phyloP scores from a whole-genome alignment of 2,329 filamentous ascomycete species.

The Pseudogymnoascus sp. region DNA sequence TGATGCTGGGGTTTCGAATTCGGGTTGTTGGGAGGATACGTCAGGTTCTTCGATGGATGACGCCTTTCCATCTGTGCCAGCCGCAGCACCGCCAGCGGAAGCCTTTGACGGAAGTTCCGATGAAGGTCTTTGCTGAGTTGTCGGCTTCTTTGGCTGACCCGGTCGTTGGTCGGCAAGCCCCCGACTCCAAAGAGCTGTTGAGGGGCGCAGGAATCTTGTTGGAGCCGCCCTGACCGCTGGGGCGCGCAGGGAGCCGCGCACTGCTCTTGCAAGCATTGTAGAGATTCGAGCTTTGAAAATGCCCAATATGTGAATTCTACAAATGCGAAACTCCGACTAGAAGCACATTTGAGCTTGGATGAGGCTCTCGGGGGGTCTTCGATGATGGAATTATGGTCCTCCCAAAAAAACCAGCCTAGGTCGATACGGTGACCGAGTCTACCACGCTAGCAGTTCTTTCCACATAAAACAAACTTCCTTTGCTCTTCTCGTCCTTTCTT shows the following conservation, averaged over 20 bases:
- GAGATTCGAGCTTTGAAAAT: conserved; percentile 8
- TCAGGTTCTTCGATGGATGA: conserved; percentile 17
- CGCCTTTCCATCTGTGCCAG: conserved; percentile 16
- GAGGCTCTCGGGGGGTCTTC: not conserved
- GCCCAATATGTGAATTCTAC: not conserved
- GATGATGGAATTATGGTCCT: conserved; percentile 10
- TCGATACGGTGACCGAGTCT: conserved; percentile 18
- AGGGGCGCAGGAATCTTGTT: conserved; percentile 27
- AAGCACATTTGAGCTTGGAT: conserved; percentile 10
- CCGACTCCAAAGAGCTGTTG: conserved; percentile 34
- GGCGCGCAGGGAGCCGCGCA: conserved; percentile 22
- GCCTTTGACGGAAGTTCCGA: conserved; percentile 10
- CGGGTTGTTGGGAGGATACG: conserved; percentile 22
- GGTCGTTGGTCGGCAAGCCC: conserved; percentile 36
- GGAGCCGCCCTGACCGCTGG: conserved; percentile 22
- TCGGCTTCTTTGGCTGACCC: conserved; percentile 23
- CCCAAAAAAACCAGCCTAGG: conserved; percentile 22
- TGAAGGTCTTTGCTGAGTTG: conserved; percentile 19
- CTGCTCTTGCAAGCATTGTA: conserved; percentile 28
- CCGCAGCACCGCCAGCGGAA: conserved; percentile 13
- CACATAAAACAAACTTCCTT: conserved; percentile 12
- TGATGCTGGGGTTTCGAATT: conserved; percentile 29
- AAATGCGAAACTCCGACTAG: conserved; percentile 23
- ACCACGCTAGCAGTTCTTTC: conserved; percentile 19
- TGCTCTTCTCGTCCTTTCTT: conserved; percentile 31